These are phyloP conservation scores for Gomphus sp. DNA, from an alignment of 1,284 basidiomycete genomes.

Conservation along the genomic window DNA sequence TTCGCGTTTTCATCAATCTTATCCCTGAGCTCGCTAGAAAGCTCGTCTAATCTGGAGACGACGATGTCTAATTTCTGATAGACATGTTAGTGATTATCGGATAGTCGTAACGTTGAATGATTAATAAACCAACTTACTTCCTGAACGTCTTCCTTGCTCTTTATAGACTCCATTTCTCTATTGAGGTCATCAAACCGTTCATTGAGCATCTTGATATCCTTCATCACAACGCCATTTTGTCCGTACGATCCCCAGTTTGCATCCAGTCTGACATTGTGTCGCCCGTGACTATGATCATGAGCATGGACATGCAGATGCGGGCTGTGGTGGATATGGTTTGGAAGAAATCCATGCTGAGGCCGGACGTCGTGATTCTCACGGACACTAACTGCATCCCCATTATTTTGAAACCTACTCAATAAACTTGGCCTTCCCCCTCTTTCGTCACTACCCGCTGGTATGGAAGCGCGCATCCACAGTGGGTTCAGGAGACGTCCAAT, in stretches of 20 bases:
- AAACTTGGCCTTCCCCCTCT: not conserved
- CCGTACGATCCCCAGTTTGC: not conserved
- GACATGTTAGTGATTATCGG: not conserved
- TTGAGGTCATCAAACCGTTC: not conserved
- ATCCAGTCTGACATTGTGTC: not conserved
- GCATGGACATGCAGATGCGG: not conserved
- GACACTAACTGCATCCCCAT: not conserved
- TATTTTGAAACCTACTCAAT: not conserved
- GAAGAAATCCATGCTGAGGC: not conserved
- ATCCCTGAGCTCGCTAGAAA: not conserved
- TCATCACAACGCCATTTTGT: not conserved
- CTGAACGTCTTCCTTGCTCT: not conserved
- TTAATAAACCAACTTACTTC: not conserved
- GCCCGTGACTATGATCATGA: not conserved
- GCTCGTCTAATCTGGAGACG: not conserved
- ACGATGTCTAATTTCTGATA: not conserved
- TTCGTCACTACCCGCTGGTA: not conserved
- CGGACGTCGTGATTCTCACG: not conserved
- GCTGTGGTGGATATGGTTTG: not conserved
- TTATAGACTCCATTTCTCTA: not conserved
- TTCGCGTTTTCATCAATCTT: not conserved
- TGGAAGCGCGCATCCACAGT: not conserved
- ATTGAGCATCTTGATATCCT: not conserved
- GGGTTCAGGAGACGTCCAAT: not conserved
- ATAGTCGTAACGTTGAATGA: not conserved